Evolutionary conservation across 1,139 yeast genomes (phyloP).

Genomic region (Torulaspora pretoriensis): DNA sequence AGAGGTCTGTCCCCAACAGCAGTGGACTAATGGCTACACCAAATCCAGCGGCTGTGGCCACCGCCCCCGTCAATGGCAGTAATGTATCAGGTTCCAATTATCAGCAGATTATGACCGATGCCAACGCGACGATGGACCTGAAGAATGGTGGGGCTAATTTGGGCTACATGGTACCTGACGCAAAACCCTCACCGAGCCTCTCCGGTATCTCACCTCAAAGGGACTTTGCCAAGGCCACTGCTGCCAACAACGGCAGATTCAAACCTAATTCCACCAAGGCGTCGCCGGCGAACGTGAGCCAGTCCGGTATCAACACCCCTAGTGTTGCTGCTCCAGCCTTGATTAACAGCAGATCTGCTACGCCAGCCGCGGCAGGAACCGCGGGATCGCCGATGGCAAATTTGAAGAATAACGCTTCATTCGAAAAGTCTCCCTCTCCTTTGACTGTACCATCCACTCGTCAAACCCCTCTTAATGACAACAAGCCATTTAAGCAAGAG

Average conservation of each 20-base stretch:
- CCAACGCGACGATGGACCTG: slow-evolving; percentile 4
- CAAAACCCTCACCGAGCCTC: slow-evolving; percentile 9
- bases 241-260: slow-evolving; percentile 9
- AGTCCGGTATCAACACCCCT: slow-evolving; percentile 12
- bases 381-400: slow-evolving; percentile 11
- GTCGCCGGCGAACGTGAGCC: slow-evolving; percentile 11
- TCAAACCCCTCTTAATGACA: slow-evolving; percentile 12
- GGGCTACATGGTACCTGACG: slow-evolving; percentile 14
- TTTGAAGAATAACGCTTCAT: slow-evolving; percentile 5
- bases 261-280: slow-evolving; percentile 10
- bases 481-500: slow-evolving; percentile 32
- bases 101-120: slow-evolving; percentile 10
- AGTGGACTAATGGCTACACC: slow-evolving; percentile 7
- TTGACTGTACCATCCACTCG: slow-evolving; percentile 16
- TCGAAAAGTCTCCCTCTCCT: slow-evolving; percentile 22
- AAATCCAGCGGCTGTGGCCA: slow-evolving; percentile 19
- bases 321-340: slow-evolving; percentile 8
- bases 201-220: slow-evolving; percentile 14
- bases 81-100: slow-evolving; percentile 4
- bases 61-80: slow-evolving; percentile 15
- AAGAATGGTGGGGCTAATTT: slow-evolving; percentile 10
- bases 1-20: slow-evolving; percentile 14
- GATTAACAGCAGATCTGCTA: slow-evolving; percentile 15
- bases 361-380: slow-evolving; percentile 14
- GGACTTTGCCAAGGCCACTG: slow-evolving; percentile 12